A percentile compares a stretch with the other conserved stretches of the same genome.
These are phyloP conservation scores for Phaeotremella skinneri DNA, from an alignment of 768 basidiomycete species.

Conservation along the genomic window DNA sequence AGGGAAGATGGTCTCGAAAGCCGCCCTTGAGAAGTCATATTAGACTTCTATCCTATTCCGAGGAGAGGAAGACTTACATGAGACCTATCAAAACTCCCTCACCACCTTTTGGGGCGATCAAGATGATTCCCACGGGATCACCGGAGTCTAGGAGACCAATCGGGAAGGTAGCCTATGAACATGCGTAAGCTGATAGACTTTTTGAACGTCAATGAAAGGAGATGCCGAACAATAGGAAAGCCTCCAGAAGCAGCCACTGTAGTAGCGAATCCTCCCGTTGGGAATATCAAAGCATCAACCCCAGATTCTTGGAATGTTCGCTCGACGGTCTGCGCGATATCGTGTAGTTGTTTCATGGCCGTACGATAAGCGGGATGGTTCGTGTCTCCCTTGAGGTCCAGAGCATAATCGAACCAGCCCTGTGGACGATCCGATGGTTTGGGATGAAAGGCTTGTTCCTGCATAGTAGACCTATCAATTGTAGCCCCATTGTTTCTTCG, in stretches of 20 bases:
- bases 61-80: background rate
- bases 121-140: background rate
- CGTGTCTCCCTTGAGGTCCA: slow-evolving; percentile 5
- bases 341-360: background rate
- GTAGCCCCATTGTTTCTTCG: too few relatives aligned
- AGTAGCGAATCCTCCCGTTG: slow-evolving; percentile 28
- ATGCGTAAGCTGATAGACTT: background rate
- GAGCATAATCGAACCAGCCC: slow-evolving; percentile 4
- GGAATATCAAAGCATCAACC: slow-evolving; percentile 38
- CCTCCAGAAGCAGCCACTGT: slow-evolving; percentile 23
- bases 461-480: background rate
- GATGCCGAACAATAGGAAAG: slow-evolving; percentile 35
- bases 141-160: background rate
- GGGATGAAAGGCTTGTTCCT: slow-evolving; percentile 12
- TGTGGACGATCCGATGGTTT: background rate
- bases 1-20: background rate
- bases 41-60: background rate
- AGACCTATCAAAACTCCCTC: background rate
- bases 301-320: slow-evolving; percentile 27
- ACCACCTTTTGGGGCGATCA: background rate
- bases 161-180: background rate
- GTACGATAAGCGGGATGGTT: background rate
- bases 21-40: background rate
- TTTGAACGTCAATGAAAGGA: slow-evolving; percentile 2
- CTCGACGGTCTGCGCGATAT: slow-evolving; percentile 22